Base-by-base conservation (phyloP, 2,329 filamentous ascomycete genomes). In the Capronia epimyces region DNA sequence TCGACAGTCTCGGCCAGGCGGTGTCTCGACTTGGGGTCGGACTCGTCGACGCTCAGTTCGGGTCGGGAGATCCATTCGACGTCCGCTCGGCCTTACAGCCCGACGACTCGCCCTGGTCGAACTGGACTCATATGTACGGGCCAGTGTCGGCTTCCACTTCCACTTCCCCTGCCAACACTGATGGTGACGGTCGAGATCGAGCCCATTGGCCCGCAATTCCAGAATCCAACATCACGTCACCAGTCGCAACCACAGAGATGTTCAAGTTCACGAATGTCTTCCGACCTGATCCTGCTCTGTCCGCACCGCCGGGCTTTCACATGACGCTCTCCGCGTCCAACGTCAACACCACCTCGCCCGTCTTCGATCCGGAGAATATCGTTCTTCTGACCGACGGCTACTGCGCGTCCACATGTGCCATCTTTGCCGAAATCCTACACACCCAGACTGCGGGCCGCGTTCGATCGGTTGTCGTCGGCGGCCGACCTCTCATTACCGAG, bases 361-460 rank as follows among this genome's bases (percentile, higher is more conserved):
- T 64, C 16, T 71, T 70, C 43, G 43, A 62, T 2, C 56, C 68
- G 0, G 60, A 65, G 15, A 64, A 71, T 48, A 66, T 71, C 10
- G 55, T 70, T 43, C 57, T 71, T 62, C 64, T 79, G 46, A 73
- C 72, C 4, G 78, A 83, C 57, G 81, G 81, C 20, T 69, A 69
- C 52, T 85, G 81, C 62, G 74, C 71, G 9, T 82, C 79, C 0
- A 80, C 81, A 2, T 84, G 81, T 64, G 75, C 79, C 24, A 68
- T 80, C 34, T 80, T 83, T 62, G 69, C 71, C 10, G 74, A 80
- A 39, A 69, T 81, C 20, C 74, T 83, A 70, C 71, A 22, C 21
- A 45, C 48, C 1, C 36, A 25, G n/a, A 36, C 24, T 16, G 9
- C 3, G 20, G 20, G 47, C n/a, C 36, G 10, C 13, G 47, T 32